Base-by-base conservation (phyloP, 2,329 filamentous ascomycete species). In the Penicillium sp. region DNA sequence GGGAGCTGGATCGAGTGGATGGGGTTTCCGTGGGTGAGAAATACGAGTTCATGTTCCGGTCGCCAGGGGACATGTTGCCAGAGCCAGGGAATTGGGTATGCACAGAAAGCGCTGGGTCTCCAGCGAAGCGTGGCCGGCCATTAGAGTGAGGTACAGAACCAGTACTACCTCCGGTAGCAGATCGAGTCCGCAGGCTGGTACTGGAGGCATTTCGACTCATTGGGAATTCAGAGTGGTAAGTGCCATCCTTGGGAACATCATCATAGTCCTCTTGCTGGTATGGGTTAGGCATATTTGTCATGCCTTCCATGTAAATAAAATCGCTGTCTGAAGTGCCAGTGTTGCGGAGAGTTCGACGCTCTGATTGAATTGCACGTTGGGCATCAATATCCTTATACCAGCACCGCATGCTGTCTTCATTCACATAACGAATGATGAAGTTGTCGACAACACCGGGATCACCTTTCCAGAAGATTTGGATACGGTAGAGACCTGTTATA, bases 381-480 rank as follows among this genome's bases (percentile, higher is more conserved):
- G 81, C 83, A 67, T 96, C 91, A 28, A 97, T 87, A 44, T 91
- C 88, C 9, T 83, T 83, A 30, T 91, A 89, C 95, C 95, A 99
- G 75, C 94, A 97, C 78, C 90, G 93, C 89, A 98, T 93, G 15
- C 85, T 88, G 68, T 97, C 93, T 76, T 99, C 95, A 63, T 94
- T 95, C 55, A 87, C 85, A 77, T 97, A 98, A 68, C 92, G 91
- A 74, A 99, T 96, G 71, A 94, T 89, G 76, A 99, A 98, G 73
- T 96, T 97, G 75, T 99, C 94, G 35, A 97, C 93, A 33, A 98
- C 92, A 4, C 92, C 92, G 0, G 93, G 92, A 67, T 98, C 94
- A 37, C 94, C 94, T 79, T 95, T 98, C 95, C 95, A 99, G 85
- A 93, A 97, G 59, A 99, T 98, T 75, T 98, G 94, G 63, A 97